Evolutionary conservation across 2,329 filamentous ascomycete genomes (phyloP), one percentile per base, ranked within the genome.

Genomic region (Aspergillus chevalieri): DNA sequence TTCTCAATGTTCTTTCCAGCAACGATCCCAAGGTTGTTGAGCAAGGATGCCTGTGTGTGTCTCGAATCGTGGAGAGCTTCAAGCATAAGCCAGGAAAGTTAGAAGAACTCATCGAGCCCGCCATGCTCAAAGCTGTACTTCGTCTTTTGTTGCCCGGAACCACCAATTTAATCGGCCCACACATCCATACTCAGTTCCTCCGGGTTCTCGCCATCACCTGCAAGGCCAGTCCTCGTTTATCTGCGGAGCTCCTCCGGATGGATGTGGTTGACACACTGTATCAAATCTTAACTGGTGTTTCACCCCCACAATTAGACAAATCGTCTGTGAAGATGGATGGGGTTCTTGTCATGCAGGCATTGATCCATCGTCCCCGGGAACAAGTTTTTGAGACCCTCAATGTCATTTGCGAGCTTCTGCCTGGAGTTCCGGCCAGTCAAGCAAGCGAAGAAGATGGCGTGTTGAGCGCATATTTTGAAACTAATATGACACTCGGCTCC

Each of bases 331-430:
- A 94, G 71, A 86, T 97, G 56, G 92, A 97, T 69, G 95, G 90
- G 64, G 92, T 97, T 48, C 82, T 98, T 43, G 93, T 98, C 62
- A 98, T 98, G 94, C 93, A 98, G 72, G 90, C 94, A 34, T 78
- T 98, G 55, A 95, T 98, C 47, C 93, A 97, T 65, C 85, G 92
- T 38, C 93, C 93, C 6, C 85, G 91, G 49, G 94, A 98, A 58
- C 93, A 98, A 70, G 88, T 98, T 15, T 93, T 92, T 59, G 93
- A 98, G 74, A 96, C 94, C 1, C 79, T 98, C 55, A 97, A 97
- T 65, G 90, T 98, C 55, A 90, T 98, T 56, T 96, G 93, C 73
- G 93, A 98, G 72, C 77, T 98, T 26, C 78, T 98, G 33, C 91
- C 92, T 1, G 84, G 82, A 45, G 76, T 92, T 14, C 84, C 85